Evolutionary conservation across 140 eudicot genomes (phyloP).

Genomic region (Flaveria floridana): DNA sequence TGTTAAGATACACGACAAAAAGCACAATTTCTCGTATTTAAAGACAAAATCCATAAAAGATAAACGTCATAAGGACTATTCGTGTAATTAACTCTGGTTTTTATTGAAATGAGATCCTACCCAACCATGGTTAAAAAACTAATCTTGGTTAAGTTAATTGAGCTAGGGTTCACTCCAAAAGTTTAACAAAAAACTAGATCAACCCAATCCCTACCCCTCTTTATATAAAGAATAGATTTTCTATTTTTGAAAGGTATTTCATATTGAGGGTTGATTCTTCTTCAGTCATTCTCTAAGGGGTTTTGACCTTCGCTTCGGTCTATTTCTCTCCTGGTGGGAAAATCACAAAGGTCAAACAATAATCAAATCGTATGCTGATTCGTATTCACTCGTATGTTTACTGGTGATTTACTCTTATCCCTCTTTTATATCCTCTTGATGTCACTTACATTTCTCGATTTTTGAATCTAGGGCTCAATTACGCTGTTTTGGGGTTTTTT

Average conservation of each 20-base stretch:
- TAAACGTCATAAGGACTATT: too few species aligned
- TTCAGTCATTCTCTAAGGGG: slow-evolving; percentile 40
- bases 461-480: slow-evolving; percentile 60
- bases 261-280: slow-evolving; percentile 40
- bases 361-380: slow-evolving; percentile 31
- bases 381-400: slow-evolving; percentile 25
- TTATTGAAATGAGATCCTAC: slow-evolving; percentile 1
- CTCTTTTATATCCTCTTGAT: neutral
- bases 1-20: too few species aligned
- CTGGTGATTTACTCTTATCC: slow-evolving; percentile 22
- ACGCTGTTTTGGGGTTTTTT: slow-evolving; percentile 17
- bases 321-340: slow-evolving; percentile 53
- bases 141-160: slow-evolving; percentile 24
- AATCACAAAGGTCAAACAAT: slow-evolving; percentile 32
- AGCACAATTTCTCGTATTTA: too few species aligned
- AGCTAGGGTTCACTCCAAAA: slow-evolving; percentile 36
- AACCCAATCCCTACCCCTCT: slow-evolving; percentile 29
- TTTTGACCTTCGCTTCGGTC: slow-evolving; percentile 40
- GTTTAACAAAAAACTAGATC: neutral
- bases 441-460: slow-evolving; percentile 31
- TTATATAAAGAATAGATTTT: slow-evolving; percentile 19
- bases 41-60: too few species aligned
- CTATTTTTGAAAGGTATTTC: slow-evolving; percentile 20
- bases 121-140: slow-evolving; percentile 24
- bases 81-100: neutral